A percentile compares a stretch with the other conserved stretches of the same genome.
phyloP scores from a whole-genome alignment of 225 moss, liverwort and hornwort genomes.

The Sphagnum tenellum region DNA sequence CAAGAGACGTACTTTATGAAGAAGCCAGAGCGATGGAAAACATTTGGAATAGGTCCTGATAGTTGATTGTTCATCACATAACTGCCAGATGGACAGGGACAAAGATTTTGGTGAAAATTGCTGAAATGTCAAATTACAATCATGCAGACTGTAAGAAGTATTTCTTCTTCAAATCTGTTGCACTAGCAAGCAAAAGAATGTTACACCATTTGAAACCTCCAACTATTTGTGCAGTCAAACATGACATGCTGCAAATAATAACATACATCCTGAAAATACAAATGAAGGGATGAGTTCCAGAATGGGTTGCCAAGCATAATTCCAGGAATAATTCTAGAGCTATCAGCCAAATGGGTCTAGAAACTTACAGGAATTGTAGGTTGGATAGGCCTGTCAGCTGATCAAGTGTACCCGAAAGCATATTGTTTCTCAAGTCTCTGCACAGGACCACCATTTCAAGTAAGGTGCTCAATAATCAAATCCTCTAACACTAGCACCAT shows the following conservation, averaged over 20 bases:
- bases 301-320: too few species aligned
- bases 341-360: too few species aligned
- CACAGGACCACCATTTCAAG: not conserved
- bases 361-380: constrained; percentile 41
- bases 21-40: constrained; percentile 24
- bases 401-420: constrained; percentile 46
- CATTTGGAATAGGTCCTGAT: constrained; percentile 32
- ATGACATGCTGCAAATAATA: too few species aligned
- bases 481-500: too few species aligned
- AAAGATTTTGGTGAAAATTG: not conserved
- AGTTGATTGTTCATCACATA: constrained; percentile 53
- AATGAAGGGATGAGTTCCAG: not conserved
- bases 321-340: too few species aligned
- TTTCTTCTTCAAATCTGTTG: too few species aligned
- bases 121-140: too few species aligned
- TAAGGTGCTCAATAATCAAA: too few species aligned
- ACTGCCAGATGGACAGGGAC: constrained; percentile 19
- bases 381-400: constrained; percentile 18
- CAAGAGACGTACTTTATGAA: constrained; percentile 26
- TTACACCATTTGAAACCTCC: too few species aligned
- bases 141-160: too few species aligned
- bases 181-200: too few species aligned
- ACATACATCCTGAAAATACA: not conserved
- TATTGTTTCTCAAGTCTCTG: constrained; percentile 58
- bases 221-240: too few species aligned